Base-by-base conservation (phyloP, 257 asterid species). In the Solanum clarkiae region DNA sequence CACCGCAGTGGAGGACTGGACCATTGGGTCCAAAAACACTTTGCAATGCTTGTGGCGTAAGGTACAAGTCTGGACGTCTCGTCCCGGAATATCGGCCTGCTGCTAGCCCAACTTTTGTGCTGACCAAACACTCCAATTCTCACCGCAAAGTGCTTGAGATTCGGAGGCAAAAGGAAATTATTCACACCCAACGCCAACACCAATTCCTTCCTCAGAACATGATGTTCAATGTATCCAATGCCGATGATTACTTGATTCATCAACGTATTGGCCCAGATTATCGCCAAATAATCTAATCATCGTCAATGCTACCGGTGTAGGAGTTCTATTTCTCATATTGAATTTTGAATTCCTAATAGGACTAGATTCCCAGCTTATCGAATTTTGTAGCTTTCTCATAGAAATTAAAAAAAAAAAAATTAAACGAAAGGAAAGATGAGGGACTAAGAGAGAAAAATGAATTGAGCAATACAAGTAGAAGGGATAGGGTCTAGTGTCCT, bases 1-100 rank as follows among this genome's bases (percentile, higher is more conserved):
- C 99, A 54, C 99, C 99, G 6, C 99, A 95, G 75, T 94, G 99
- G 99, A 82, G 99, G 62, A 95, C 98, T 4, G 99, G 99, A 79
- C 98, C 99, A 40, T 82, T 92, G 97, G 99, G 99, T 47, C 99
- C 99, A 24, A 95, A 95, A 88, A 95, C 99, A 3, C 94, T 94
- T 16, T 95, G 99, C 86, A 95, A 95, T 29, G 99, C 99, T 1
- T 95, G 99, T 74, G 99, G 99, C 5, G 99, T 95, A 2, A 80
- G 99, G 90, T 94, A 92, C 88, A 95, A 95, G 88, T 94, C 99
- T 40, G 99, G 99, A 5, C 87, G 99, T n/a, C 95, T 95, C 0
- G 98, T 95, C 75, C 97, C 99, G 2, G 99, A 95, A 15, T 95
- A 95, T 86, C 88, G 99, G 80, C 99, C 99, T 17, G 99, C 99